Percentiles rank a stretch among this genome's conserved stretches.
Conservation (phyloP, 2,329 filamentous ascomycete genomes). For the Ceratocystis papillata region DNA sequence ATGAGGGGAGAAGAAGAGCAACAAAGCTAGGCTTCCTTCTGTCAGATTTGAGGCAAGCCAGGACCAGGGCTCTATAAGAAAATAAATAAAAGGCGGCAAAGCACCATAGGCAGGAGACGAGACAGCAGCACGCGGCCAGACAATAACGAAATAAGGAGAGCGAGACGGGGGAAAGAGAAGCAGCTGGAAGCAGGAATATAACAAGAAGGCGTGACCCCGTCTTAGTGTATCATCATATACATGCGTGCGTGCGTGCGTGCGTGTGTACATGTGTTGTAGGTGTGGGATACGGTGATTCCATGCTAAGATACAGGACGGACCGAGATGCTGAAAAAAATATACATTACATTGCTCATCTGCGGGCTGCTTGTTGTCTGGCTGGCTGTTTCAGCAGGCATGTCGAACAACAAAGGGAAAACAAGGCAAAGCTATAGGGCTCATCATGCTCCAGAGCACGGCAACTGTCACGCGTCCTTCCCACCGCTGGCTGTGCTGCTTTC, state of each 20-base stretch:
- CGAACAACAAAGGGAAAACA: not conserved
- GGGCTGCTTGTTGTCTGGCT: not conserved
- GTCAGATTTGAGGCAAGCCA: conserved; percentile 12
- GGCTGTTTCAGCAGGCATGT: not conserved
- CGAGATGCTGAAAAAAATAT: not conserved
- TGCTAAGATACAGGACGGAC: not conserved
- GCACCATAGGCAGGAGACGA: no score
- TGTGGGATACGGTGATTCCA: no score
- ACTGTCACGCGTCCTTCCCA: not conserved
- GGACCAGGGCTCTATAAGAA: not conserved
- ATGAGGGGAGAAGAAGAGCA: not conserved
- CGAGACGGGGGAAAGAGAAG: not conserved
- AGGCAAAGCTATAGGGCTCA: not conserved
- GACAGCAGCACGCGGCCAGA: not conserved
- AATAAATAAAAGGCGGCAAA: not conserved
- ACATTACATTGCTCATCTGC: not conserved
- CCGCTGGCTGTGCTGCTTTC: not conserved
- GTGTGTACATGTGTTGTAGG: not conserved
- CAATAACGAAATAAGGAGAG: not conserved
- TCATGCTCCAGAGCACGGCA: not conserved
- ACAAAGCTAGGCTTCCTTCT: conserved; percentile 3
- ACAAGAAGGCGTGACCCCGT: not conserved
- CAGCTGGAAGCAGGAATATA: not conserved
- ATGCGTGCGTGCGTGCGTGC: not conserved
- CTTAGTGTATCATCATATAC: not conserved